A percentile compares a stretch with the other conserved stretches of the same genome.
Conservation (phyloP, 352 stramenopile species). For the Phytopythium kandeliae region DNA sequence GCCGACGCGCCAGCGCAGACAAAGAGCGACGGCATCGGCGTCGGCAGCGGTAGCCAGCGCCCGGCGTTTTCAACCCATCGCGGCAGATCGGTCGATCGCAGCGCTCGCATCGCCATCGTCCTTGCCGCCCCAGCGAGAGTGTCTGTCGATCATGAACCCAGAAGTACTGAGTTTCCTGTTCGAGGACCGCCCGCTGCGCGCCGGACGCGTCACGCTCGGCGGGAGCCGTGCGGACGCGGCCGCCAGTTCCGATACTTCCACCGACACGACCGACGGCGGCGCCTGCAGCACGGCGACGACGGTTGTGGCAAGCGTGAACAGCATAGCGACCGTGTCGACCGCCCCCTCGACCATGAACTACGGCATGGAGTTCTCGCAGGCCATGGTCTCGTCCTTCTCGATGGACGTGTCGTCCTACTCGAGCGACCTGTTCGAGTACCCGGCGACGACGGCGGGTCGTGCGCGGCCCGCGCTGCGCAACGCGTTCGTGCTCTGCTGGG, state of each 20-base stretch:
- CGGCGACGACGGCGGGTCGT: conserved; percentile 16
- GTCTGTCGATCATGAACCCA: conserved; percentile 17
- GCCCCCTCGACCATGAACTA: neutral
- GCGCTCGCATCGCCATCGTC: neutral
- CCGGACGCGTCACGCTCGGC: conserved; percentile 2
- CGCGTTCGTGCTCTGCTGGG: conserved; percentile 61
- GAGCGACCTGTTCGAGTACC: conserved; percentile 51
- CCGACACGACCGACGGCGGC: neutral
- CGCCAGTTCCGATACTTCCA: conserved; percentile 1
- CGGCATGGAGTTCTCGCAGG: conserved; percentile 35
- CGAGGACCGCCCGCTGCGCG: conserved; percentile 8
- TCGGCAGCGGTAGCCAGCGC: too few relatives aligned
- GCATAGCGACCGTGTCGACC: neutral
- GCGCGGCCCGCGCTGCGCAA: conserved; percentile 25
- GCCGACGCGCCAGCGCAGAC: neutral
- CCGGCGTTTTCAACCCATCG: neutral
- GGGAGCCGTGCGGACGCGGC: neutral
- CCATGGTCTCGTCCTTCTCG: conserved; percentile 54
- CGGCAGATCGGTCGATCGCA: neutral
- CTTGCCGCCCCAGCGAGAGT: neutral
- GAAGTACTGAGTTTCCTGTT: conserved; percentile 25
- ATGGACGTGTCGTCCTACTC: conserved; percentile 56
- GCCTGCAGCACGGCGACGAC: conserved; percentile 2
- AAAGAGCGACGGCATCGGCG: neutral
- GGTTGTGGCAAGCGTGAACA: neutral